Conservation (phyloP, 257 asterid genomes). For the Lycium ferocissimum region DNA sequence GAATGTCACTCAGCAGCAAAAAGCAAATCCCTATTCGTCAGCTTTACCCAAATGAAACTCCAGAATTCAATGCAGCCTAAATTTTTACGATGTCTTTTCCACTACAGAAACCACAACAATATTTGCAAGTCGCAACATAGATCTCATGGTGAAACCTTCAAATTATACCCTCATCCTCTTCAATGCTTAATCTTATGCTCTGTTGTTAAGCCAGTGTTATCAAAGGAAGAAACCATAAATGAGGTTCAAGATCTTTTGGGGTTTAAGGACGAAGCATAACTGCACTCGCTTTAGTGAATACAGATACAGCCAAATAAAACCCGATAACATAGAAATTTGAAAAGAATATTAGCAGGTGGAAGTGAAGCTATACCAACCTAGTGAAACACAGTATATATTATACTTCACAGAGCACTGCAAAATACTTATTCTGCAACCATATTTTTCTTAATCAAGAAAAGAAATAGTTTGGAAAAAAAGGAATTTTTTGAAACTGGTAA, state of each 20-base stretch:
- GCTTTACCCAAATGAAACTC: background rate
- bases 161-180: background rate
- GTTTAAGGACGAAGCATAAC: background rate
- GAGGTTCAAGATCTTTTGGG: background rate
- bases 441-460: background rate
- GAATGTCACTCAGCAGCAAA: background rate
- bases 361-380: background rate
- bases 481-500: too few species aligned
- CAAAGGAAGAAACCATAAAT: background rate
- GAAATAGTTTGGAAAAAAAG: too few species aligned
- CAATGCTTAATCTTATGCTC: background rate
- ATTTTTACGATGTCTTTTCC: background rate
- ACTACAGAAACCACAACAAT: background rate
- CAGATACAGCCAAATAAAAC: background rate
- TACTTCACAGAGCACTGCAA: background rate
- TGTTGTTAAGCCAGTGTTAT: background rate
- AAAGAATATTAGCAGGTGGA: slow-evolving; percentile 7
- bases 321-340: background rate
- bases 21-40: background rate
- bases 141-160: background rate
- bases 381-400: background rate
- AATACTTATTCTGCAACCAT: background rate
- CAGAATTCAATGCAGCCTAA: background rate
- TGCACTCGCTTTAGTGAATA: background rate
- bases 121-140: background rate